Evolutionary conservation across 2,329 filamentous ascomycete species (phyloP).

Genomic region (Hymenoscyphus repandus): DNA sequence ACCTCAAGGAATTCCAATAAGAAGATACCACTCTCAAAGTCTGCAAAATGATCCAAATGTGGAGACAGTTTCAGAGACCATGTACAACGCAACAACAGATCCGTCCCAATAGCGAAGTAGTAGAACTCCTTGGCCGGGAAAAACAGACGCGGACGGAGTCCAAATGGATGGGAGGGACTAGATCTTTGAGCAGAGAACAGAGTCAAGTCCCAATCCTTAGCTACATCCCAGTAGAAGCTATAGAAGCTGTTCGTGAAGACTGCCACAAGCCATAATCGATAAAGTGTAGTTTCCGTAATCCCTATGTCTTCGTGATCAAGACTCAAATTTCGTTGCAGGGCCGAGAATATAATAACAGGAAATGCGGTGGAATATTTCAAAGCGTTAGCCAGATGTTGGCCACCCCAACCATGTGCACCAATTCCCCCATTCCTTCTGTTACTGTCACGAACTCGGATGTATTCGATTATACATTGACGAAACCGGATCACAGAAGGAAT

Average conservation of each 20-base stretch:
- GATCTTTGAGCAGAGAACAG: constrained; percentile 60
- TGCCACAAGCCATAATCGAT: constrained; percentile 62
- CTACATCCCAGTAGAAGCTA: constrained; percentile 98
- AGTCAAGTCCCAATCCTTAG: constrained; percentile 93
- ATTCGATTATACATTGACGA: constrained; percentile 89
- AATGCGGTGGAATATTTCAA: constrained; percentile 93
- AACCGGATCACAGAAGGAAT: constrained; percentile 81
- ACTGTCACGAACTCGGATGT: constrained; percentile 60
- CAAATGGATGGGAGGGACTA: constrained; percentile 61
- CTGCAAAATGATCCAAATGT: constrained; percentile 75
- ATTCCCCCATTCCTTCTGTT: constrained; percentile 41
- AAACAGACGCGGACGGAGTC: constrained; percentile 67
- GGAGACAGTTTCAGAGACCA: constrained; percentile 87
- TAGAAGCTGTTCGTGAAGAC: constrained; percentile 82
- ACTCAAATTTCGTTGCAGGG: constrained; percentile 61
- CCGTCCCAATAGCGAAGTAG: constrained; percentile 73
- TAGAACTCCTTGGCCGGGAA: constrained; percentile 72
- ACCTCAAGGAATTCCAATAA: constrained; percentile 83
- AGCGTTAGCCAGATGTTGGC: constrained; percentile 88
- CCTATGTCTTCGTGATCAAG: constrained; percentile 33
- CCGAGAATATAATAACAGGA: constrained; percentile 78
- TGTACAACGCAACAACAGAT: constrained; percentile 78
- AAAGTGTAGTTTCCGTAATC: constrained; percentile 39
- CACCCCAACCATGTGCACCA: constrained; percentile 62
- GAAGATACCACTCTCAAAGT: constrained; percentile 86